Evolutionary conservation across 2,329 filamentous ascomycete genomes (phyloP).

Genomic region (Fusarium illudens): DNA sequence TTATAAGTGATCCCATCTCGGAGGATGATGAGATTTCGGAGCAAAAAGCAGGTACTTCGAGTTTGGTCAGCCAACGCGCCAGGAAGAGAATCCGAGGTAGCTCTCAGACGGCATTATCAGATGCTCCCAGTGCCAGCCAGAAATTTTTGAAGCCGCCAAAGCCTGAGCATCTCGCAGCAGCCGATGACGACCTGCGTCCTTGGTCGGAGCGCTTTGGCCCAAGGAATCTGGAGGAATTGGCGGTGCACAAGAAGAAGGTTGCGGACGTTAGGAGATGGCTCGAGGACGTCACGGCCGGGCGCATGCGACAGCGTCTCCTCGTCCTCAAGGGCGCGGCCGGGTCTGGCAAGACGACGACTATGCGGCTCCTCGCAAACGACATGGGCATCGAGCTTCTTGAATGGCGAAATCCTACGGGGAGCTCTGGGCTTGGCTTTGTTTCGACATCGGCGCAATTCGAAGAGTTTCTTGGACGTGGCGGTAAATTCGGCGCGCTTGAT

Average conservation of each 20-base stretch:
- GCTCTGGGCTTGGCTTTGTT: constrained; percentile 66
- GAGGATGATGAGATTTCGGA: constrained; percentile 67
- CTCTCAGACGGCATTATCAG: constrained; percentile 34
- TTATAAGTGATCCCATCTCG: constrained; percentile 65
- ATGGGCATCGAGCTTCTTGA: constrained; percentile 82
- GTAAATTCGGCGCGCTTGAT: constrained; percentile 79
- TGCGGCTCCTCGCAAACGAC: constrained; percentile 79
- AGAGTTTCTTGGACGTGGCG: constrained; percentile 85
- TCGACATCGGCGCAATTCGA: constrained; percentile 86
- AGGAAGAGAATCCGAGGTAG: constrained; percentile 60
- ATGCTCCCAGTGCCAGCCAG: constrained; percentile 53
- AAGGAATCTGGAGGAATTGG: constrained; percentile 78
- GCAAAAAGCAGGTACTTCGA: constrained; percentile 59
- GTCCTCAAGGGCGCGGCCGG: constrained; percentile 91
- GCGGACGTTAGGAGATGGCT: constrained; percentile 86
- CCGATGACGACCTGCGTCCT: constrained; percentile 70
- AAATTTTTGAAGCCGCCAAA: constrained; percentile 59
- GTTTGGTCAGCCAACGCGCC: constrained; percentile 64
- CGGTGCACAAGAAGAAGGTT: constrained; percentile 95
- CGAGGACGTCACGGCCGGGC: constrained; percentile 73
- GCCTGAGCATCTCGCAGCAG: constrained; percentile 37
- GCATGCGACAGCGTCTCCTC: constrained; percentile 74
- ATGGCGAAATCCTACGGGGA: constrained; percentile 84
- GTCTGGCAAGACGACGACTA: constrained; percentile 89
- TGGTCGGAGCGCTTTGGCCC: constrained; percentile 92